Evolutionary conservation across 495 filamentous ascomycete species (phyloP).

Genomic region (Monascus purpureus): DNA sequence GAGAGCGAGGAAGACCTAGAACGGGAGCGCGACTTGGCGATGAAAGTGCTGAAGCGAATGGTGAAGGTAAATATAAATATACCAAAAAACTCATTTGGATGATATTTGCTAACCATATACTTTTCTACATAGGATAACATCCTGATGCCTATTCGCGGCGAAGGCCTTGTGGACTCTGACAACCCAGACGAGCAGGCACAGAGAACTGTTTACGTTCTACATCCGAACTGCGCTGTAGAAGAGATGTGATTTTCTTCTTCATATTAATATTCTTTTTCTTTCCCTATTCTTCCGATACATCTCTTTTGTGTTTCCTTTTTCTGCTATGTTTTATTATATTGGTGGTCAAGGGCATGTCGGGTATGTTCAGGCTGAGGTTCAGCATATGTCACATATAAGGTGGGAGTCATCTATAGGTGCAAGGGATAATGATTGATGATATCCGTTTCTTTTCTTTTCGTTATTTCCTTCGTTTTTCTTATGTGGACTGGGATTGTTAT

Average conservation of each 20-base stretch:
- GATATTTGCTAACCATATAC: background rate
- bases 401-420: constrained; percentile 14
- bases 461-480: too few species aligned
- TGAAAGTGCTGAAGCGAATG: constrained; percentile 89
- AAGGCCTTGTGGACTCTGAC: constrained; percentile 53
- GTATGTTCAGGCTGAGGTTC: too few species aligned
- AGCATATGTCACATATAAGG: too few species aligned
- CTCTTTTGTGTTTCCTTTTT: constrained; percentile 6
- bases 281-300: constrained; percentile 2
- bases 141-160: constrained; percentile 79
- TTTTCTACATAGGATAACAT: constrained; percentile 58
- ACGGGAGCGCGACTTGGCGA: constrained; percentile 58
- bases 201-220: constrained; percentile 72
- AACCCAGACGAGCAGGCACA: constrained; percentile 31
- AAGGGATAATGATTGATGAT: constrained; percentile 21
- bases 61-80: constrained; percentile 58
- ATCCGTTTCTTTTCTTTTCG: constrained; percentile 11
- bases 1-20: constrained; percentile 65
- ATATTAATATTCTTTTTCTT: constrained; percentile 1
- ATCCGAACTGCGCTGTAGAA: constrained; percentile 87
- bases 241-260: constrained; percentile 28
- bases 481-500: too few species aligned
- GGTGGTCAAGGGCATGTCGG: too few species aligned
- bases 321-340: too few species aligned
- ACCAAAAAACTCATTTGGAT: background rate